Evolutionary conservation across 139 green algal genomes (phyloP), one percentile per base, ranked within the genome.

Genomic region (Closterium sp.): DNA sequence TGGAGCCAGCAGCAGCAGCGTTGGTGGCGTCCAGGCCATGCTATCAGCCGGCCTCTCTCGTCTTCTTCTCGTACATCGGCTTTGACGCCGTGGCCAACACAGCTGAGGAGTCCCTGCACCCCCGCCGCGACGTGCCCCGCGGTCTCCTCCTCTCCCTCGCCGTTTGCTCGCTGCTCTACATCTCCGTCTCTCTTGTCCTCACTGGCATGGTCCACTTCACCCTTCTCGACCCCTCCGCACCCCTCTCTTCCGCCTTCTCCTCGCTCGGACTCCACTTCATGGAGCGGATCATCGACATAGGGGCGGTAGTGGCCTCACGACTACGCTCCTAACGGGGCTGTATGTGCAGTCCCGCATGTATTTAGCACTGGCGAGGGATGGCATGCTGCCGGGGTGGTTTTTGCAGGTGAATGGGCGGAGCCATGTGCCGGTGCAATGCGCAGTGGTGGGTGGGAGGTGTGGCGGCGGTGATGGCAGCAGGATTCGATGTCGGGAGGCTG

Each of bases 91-190:
- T 98, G 6, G 96, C 96, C 0, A 96, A 94, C 25, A 95, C 94
- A 0, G 96, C 96, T 0, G 96, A 98, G 88, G 96, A 98, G 94
- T 91, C 90, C 33, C 93, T 90, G 12, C 94, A 96, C n/a, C 94
- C 91, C 0, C 38, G 69, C 2, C 83, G 91, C 3, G 95, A 97
- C 87, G 88, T 97, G 35, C 96, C 96, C 1, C 87, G 96, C 25
- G 96, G 96, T 4, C 96, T 97, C 35, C 31, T 97, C 23, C 93
- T 85, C 33, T 95, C 93, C 7, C 43, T 97, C 4, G 85, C 30
- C 10, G 92, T 95, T 4, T 96, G 95, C 38, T 95, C 95, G 3
- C 32, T 95, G 12, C 95, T 97, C 64, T 97, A 97, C 81, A 89
- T 89, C 31, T 32, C 87, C 7, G 95, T 96, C 87, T 92, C 84